A percentile compares a stretch with the other conserved stretches of the same genome.
Conservation (phyloP, 768 basidiomycete genomes). For the Pulveroboletus frians region DNA sequence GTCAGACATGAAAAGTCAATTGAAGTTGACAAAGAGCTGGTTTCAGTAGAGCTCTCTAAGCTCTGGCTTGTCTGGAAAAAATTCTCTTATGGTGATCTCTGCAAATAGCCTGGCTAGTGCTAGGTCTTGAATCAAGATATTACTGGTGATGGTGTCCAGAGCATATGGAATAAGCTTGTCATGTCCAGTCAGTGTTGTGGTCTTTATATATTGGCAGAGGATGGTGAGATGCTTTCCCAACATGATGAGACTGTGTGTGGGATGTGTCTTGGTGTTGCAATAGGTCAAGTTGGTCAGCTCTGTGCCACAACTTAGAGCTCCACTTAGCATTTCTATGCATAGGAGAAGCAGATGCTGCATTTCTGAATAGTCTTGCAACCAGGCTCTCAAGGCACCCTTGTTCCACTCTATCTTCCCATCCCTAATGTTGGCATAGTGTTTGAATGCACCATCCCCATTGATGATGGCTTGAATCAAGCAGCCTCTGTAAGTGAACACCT, state of each 20-base stretch:
- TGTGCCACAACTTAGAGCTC: background rate
- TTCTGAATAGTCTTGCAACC: background rate
- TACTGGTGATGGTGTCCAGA: background rate
- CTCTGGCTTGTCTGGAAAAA: too few relatives aligned
- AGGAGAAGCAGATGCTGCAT: too few relatives aligned
- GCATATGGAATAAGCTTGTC: constrained; percentile 3
- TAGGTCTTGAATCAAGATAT: background rate
- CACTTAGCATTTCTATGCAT: background rate
- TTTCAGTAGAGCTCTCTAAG: background rate
- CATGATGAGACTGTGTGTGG: background rate
- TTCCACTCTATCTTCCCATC: background rate
- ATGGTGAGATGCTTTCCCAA: background rate
- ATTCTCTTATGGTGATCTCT: too few relatives aligned
- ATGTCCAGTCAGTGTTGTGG: background rate
- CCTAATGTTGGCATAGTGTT: background rate
- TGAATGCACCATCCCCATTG: background rate
- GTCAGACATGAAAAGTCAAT: background rate
- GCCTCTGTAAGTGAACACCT: background rate
- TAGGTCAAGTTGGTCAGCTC: background rate
- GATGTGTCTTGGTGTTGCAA: background rate
- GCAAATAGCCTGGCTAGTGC: background rate
- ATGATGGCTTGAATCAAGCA: background rate
- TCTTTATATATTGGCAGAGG: constrained; percentile 2
- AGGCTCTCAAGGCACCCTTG: background rate
- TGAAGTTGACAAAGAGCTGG: constrained; percentile 1